phyloP scores from a whole-genome alignment of 768 basidiomycete species.

The Panellus pusillus region DNA sequence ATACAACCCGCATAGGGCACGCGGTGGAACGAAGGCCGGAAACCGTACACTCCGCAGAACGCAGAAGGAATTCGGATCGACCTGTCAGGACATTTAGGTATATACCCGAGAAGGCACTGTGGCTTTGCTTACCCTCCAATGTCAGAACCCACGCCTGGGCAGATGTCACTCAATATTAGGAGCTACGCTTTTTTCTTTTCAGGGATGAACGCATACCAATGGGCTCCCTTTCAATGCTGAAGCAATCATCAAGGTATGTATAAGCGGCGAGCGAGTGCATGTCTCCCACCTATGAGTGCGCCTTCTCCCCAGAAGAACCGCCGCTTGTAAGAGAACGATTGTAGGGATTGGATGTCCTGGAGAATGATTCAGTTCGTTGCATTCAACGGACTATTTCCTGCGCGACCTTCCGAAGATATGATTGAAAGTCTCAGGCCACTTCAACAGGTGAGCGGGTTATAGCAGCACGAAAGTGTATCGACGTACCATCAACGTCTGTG shows the following conservation, averaged over 20 bases:
- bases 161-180: constrained; percentile 10
- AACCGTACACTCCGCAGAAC: constrained; percentile 68
- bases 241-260: neutral
- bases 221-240: constrained; percentile 45
- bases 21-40: constrained; percentile 68
- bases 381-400: neutral
- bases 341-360: constrained; percentile 66
- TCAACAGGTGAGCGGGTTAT: neutral
- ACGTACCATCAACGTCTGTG: constrained; percentile 74
- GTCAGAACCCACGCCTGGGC: constrained; percentile 70
- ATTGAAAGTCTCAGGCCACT: constrained; percentile 83
- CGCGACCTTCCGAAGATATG: constrained; percentile 63
- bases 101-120: neutral
- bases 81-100: constrained; percentile 31
- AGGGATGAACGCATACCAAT: constrained; percentile 31
- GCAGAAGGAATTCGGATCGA: constrained; percentile 71
- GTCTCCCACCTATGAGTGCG: constrained; percentile 59
- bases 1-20: constrained; percentile 65
- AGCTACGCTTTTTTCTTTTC: neutral
- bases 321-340: constrained; percentile 72
- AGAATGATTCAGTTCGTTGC: neutral
- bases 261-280: neutral
- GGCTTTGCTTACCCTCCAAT: constrained; percentile 60
- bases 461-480: neutral
- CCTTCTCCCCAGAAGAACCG: constrained; percentile 90